These are phyloP conservation scores for Luffa aegyptiaca DNA, from an alignment of 306 rosid genomes.

Conservation along the genomic window DNA sequence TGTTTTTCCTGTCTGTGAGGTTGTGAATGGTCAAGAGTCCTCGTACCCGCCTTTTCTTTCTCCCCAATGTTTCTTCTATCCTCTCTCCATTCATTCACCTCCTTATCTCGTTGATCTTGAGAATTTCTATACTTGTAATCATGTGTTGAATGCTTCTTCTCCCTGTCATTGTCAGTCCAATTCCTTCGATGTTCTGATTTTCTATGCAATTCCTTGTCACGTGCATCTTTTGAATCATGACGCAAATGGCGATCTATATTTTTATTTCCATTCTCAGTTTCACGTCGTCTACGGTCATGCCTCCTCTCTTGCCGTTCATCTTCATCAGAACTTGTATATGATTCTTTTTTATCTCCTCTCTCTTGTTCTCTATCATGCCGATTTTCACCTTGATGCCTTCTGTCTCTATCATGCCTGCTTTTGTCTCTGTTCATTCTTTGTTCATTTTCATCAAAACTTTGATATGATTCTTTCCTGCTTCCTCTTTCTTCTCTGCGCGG, in stretches of 20 bases:
- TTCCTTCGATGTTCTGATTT: constrained; percentile 18
- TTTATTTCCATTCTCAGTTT: constrained; percentile 19
- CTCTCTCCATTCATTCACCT: constrained; percentile 20
- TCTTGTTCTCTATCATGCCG: constrained; percentile 12
- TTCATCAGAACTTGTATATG: constrained; percentile 20
- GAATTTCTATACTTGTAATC: not conserved
- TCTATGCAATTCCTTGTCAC: constrained; percentile 20
- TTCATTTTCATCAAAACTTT: constrained; percentile 24
- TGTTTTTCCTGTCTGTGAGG: constrained; percentile 22
- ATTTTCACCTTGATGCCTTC: constrained; percentile 10
- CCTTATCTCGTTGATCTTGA: constrained; percentile 20
- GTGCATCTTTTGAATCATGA: constrained; percentile 26
- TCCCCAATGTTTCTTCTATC: constrained; percentile 15
- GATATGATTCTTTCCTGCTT: constrained; percentile 18
- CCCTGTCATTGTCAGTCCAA: constrained; percentile 18
- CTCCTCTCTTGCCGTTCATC: constrained; percentile 17
- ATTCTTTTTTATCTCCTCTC: constrained; percentile 16
- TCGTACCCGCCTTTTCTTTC: constrained; percentile 31
- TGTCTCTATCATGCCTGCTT: constrained; percentile 12
- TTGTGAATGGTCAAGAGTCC: constrained; percentile 18
- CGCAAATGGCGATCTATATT: constrained; percentile 14
- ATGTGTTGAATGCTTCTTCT: not conserved
- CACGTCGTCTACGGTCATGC: constrained; percentile 19
- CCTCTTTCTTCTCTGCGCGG: constrained; percentile 10
- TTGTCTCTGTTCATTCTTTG: constrained; percentile 19